phyloP scores from a whole-genome alignment of 108 stramenopile species.

The Nannochloropsis salina region DNA sequence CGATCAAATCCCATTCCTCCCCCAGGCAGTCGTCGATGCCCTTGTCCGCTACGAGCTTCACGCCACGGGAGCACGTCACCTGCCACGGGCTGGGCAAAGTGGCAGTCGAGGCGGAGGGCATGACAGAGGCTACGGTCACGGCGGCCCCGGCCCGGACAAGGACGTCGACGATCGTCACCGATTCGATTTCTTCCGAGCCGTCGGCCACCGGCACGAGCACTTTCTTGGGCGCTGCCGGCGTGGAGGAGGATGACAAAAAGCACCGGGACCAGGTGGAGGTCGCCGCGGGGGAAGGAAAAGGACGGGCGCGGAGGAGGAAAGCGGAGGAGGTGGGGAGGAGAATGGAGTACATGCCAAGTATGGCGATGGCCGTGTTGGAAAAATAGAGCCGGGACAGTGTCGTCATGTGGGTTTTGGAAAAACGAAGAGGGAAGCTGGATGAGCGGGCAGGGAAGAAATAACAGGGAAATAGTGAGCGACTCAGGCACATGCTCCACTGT shows the following conservation, averaged over 20 bases:
- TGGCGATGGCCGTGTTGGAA: background rate
- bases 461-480: constrained; percentile 3
- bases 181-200: constrained; percentile 94
- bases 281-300: background rate
- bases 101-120: constrained; percentile 43
- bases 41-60: constrained; percentile 70
- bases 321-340: background rate
- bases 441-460: background rate
- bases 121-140: constrained; percentile 82
- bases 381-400: background rate
- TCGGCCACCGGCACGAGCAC: constrained; percentile 90
- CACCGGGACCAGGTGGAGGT: background rate
- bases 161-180: constrained; percentile 85
- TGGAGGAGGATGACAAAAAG: background rate
- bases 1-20: constrained; percentile 73
- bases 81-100: background rate
- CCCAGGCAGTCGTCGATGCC: constrained; percentile 68
- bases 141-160: constrained; percentile 78
- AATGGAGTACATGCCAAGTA: background rate
- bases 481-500: background rate
- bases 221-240: constrained; percentile 22
- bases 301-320: background rate
- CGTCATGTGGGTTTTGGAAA: background rate
- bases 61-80: constrained; percentile 45
- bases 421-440: background rate